Evolutionary conservation across 2,329 filamentous ascomycete species (phyloP), one percentile per base, ranked within the genome.

Genomic region (Chaetomium strumarium): DNA sequence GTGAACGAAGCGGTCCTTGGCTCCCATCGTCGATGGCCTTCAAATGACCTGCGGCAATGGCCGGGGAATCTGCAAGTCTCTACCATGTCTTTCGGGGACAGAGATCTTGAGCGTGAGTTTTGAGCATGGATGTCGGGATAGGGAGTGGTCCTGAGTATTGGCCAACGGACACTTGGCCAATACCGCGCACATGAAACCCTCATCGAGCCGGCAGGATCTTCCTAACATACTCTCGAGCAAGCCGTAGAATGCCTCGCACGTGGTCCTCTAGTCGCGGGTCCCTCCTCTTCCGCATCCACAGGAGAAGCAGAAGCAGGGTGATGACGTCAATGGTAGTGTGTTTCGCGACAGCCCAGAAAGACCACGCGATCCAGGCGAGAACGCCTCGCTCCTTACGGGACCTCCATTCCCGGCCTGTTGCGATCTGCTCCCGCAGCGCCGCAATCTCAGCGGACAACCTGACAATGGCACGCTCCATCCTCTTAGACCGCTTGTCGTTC

Each of bases 381-480:
- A 87, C 68, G 49, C 80, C 84, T 56, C 80, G 80, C 56, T 81
- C 79, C 60, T 79, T 84, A 60, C 80, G 80, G 16, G 81, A 78
- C 56, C 81, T 80, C 72, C 86, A 86, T 59, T 92, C 81, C 12
- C 87, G 78, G 0, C 88, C 84, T 0, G 83, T 80, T 49, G 90
- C 86, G 60, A 97, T 86, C 66, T 97, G 91, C 70, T 99, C 93
- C 34, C 93, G 81, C 56, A 97, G 71, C 0, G 93, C 93, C 1
- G 93, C 91, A 31, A 99, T 83, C 70, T 99, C 93, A 14, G 90
- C 87, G 5, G 91, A 95, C 72, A 97, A 84, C 62, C 90, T 88
- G 51, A 92, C 88, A 52, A 97, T 77, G 19, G 90, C 88, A 40
- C 84, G 80, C 71, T 97, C 92, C 56, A 97, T 85, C 61, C 87